Conservation (phyloP, 495 filamentous ascomycete genomes). For the Daldinia caldariorum region DNA sequence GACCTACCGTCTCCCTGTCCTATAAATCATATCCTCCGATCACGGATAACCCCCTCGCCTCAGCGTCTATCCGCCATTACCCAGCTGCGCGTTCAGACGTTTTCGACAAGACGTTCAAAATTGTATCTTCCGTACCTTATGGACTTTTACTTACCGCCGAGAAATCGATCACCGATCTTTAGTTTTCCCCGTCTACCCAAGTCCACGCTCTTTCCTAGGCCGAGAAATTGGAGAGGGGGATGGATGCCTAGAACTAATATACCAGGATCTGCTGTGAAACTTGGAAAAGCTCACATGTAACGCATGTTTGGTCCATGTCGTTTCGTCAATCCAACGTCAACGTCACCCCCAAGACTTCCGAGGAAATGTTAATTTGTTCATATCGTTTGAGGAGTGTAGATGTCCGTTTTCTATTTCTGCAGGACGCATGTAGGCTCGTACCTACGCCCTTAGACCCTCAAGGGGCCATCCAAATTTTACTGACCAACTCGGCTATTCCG, state of each 20-base stretch:
- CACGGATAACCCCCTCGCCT: conserved; percentile 28
- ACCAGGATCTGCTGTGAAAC: conserved; percentile 29
- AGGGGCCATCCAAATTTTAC: conserved; percentile 10
- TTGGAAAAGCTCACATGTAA: conserved; percentile 13
- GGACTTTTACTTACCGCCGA: conserved; percentile 3
- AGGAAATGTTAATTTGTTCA: conserved; percentile 25
- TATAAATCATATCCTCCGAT: conserved; percentile 24
- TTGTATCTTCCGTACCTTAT: conserved; percentile 7
- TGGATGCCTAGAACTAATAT: conserved; percentile 20
- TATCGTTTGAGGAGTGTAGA: conserved; percentile 1
- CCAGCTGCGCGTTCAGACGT: conserved; percentile 9
- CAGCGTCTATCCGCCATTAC: conserved; percentile 34
- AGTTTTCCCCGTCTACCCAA: conserved; percentile 3
- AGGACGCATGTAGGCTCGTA: conserved; percentile 1
- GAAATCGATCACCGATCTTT: conserved; percentile 10
- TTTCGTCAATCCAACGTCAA: conserved; percentile 37
- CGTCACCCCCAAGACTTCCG: conserved; percentile 19
- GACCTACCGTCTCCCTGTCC: conserved; percentile 1
- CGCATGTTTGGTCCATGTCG: conserved; percentile 18
- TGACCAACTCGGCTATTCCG: conserved; percentile 5
- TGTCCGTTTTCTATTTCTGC: conserved; percentile 1
- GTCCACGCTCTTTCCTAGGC: conserved; percentile 12
- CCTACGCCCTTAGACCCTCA: conserved; percentile 8
- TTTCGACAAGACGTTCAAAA: conserved; percentile 24
- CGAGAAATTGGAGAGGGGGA: conserved; percentile 20